phyloP scores from a whole-genome alignment of 2,329 filamentous ascomycete genomes.

The Talaromyces sp. region DNA sequence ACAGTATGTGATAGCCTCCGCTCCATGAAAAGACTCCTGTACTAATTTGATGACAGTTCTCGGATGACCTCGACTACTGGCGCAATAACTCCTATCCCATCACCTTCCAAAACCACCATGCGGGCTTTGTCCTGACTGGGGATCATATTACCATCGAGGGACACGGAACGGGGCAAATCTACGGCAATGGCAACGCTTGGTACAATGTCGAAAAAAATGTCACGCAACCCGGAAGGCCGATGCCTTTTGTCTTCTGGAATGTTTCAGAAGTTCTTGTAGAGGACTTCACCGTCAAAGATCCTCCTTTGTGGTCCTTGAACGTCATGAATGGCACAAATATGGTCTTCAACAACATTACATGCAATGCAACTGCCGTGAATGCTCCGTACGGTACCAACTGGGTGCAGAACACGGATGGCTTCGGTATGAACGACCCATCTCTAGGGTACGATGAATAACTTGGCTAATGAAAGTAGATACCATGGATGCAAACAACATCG shows the following conservation, averaged over 20 bases:
- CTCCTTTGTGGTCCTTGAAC: conserved; percentile 56
- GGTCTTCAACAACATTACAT: conserved; percentile 51
- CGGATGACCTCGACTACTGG: conserved; percentile 56
- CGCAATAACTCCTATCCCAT: conserved; percentile 55
- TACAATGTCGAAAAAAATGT: conserved; percentile 50
- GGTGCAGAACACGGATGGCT: conserved; percentile 60
- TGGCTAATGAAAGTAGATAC: conserved; percentile 41
- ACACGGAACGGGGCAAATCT: conserved; percentile 53
- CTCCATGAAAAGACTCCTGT: neutral
- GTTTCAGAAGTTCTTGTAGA: conserved; percentile 55
- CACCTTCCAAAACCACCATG: conserved; percentile 57
- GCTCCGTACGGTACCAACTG: conserved; percentile 55
- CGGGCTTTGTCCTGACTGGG: conserved; percentile 54
- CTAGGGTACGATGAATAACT: neutral
- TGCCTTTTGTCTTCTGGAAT: conserved; percentile 61
- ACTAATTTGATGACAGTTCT: conserved; percentile 37
- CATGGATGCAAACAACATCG: conserved; percentile 54
- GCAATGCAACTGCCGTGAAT: conserved; percentile 52
- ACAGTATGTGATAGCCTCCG: conserved; percentile 34
- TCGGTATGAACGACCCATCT: conserved; percentile 33
- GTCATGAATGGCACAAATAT: conserved; percentile 60
- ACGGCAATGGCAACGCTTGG: conserved; percentile 57
- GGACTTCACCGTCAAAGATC: conserved; percentile 53
- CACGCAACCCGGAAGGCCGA: conserved; percentile 54
- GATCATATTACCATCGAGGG: conserved; percentile 54